A percentile compares a stretch with the other conserved stretches of the same genome.
phyloP scores from a whole-genome alignment of 1,284 basidiomycete genomes.

The Leccinum pachyderme region DNA sequence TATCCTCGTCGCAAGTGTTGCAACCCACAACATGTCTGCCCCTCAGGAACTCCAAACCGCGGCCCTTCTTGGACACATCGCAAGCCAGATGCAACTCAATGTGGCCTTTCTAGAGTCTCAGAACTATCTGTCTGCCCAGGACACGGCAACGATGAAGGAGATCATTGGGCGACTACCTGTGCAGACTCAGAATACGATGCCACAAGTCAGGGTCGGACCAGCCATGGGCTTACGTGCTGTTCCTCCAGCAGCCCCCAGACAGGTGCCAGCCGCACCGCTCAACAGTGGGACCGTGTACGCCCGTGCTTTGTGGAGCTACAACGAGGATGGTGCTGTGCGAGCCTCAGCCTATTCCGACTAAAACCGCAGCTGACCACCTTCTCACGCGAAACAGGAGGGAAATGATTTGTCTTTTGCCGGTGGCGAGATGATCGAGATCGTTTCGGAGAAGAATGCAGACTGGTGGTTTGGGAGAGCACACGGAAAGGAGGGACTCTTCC shows the following conservation, averaged over 20 bases:
- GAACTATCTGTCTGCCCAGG: constrained; percentile 51
- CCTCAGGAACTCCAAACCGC: constrained; percentile 26
- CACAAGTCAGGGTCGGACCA: constrained; percentile 11
- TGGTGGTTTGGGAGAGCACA: constrained; percentile 44
- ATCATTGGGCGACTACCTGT: constrained; percentile 52
- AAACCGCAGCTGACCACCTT: constrained; percentile 3
- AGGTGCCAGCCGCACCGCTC: constrained; percentile 17
- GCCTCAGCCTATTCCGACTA: background rate
- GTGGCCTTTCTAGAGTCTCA: constrained; percentile 61
- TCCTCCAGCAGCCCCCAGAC: constrained; percentile 20
- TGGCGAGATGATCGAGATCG: constrained; percentile 37
- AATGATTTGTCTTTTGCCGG: constrained; percentile 38
- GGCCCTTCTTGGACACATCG: constrained; percentile 52
- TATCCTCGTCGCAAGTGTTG: background rate
- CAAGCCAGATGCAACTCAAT: constrained; percentile 62
- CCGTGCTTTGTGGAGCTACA: constrained; percentile 64
- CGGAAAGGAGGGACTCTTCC: constrained; percentile 64
- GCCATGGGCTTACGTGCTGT: constrained; percentile 11
- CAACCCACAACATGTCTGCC: constrained; percentile 15
- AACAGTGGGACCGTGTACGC: constrained; percentile 37
- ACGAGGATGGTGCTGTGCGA: constrained; percentile 52
- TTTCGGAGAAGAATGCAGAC: constrained; percentile 38
- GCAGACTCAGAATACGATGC: constrained; percentile 12
- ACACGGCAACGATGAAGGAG: constrained; percentile 42
- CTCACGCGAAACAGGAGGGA: constrained; percentile 42